phyloP scores from a whole-genome alignment of 352 stramenopile genomes.

The Phytophthora pistaciae region DNA sequence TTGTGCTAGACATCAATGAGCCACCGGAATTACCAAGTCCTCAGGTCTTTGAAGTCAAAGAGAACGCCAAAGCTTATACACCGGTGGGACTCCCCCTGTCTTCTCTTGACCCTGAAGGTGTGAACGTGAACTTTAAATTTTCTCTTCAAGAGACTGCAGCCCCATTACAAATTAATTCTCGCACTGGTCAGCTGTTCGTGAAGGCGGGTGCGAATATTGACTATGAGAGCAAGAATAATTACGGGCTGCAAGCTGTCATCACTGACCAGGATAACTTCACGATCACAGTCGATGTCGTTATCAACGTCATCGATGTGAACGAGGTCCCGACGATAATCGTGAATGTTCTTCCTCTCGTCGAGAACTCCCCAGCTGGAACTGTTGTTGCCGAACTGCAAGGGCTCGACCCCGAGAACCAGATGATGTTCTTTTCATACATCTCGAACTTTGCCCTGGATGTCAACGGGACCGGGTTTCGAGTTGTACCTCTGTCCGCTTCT shows the following conservation, averaged over 20 bases:
- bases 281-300: constrained; percentile 14
- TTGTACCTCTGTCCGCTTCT: constrained; percentile 43
- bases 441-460: constrained; percentile 34
- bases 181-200: constrained; percentile 29
- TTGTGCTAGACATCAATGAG: constrained; percentile 34
- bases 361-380: constrained; percentile 55
- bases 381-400: constrained; percentile 45
- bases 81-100: constrained; percentile 19
- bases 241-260: constrained; percentile 21
- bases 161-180: constrained; percentile 20
- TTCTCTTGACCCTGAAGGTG: constrained; percentile 30
- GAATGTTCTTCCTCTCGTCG: constrained; percentile 27
- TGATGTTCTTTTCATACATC: constrained; percentile 40
- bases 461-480: constrained; percentile 42
- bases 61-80: constrained; percentile 25
- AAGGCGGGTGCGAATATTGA: constrained; percentile 23
- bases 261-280: constrained; percentile 27
- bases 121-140: constrained; percentile 7
- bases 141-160: background rate
- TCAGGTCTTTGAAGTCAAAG: constrained; percentile 22
- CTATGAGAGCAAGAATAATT: constrained; percentile 16
- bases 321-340: constrained; percentile 19
- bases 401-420: constrained; percentile 65
- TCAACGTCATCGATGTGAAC: constrained; percentile 38
- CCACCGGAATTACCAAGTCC: constrained; percentile 24